Base-by-base conservation (phyloP, 2,329 filamentous ascomycete species). In the Colletotrichum sp. region DNA sequence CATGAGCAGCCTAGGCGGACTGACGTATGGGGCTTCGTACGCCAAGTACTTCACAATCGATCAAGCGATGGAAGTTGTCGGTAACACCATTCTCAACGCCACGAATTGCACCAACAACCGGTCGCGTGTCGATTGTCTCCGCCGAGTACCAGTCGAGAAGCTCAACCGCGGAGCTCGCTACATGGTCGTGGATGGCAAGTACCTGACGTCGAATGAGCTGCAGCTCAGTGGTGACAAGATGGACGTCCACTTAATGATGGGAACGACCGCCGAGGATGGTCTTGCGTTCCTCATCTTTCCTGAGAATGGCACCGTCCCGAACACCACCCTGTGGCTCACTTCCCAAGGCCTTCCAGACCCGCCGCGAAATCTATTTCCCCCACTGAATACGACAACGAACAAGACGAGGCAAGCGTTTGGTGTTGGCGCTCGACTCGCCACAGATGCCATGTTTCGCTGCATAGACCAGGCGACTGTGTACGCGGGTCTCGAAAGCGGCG, bases 391-490 rank as follows among this genome's bases (percentile, higher is more conserved):
- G 0, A 85, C 86, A 0, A 85, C 86, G 10, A 92, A 89, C 79
- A 73, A 80, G 69, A 88, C 90, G 0, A 85, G 90, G 8, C 87
- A 91, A 75, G 85, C 91, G 4, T 92, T 89, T 85, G 91, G 91
- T 76, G 85, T 89, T 39, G 87, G 87, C 24, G 84, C 89, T 8
- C 89, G 89, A 8, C 84, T 92, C 55, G 87, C 89, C 4, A 92
- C 91, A 4, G 91, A 93, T 81, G 89, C 87, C 68, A 87, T 88
- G 10, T 92, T 92, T 85, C 88, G 90, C 72, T 93, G 91, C 80
- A 83, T 90, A 67, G 90, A 92, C 80, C 87, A 92, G 81, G 90
- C 90, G 7, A 92, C 91, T 4, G 88, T 88, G 8, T 89, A 88
- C 79, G 85, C 89, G 0, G 90, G 87, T 4, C 83, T 88, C 1